Evolutionary conservation across 352 stramenopile genomes (phyloP).

Genomic region (Pythium biforme): DNA sequence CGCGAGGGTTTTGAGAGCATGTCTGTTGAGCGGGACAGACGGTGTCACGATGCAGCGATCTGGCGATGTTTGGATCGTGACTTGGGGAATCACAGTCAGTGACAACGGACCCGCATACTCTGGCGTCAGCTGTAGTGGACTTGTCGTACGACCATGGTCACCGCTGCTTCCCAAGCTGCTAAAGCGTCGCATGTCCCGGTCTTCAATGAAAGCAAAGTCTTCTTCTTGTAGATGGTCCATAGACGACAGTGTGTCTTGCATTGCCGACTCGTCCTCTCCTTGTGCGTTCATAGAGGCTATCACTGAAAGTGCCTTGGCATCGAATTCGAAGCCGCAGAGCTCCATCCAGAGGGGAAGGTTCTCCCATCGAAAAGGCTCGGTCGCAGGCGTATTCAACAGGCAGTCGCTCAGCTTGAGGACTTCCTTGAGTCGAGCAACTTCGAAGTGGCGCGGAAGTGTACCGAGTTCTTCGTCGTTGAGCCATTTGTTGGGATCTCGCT

Average conservation of each 20-base stretch:
- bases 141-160: slow-evolving; percentile 35
- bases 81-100: slow-evolving; percentile 60
- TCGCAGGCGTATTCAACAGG: slow-evolving; percentile 37
- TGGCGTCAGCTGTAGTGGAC: slow-evolving; percentile 44
- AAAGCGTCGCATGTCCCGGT: slow-evolving; percentile 57
- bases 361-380: slow-evolving; percentile 40
- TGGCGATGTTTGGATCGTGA: slow-evolving; percentile 38
- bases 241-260: neutral
- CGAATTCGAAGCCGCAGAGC: slow-evolving; percentile 71
- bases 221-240: slow-evolving; percentile 49
- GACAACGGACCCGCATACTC: slow-evolving; percentile 43
- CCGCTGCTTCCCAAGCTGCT: slow-evolving; percentile 62
- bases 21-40: slow-evolving; percentile 64
- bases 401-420: slow-evolving; percentile 66
- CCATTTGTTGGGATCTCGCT: slow-evolving; percentile 76
- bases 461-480: slow-evolving; percentile 70
- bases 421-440: slow-evolving; percentile 63
- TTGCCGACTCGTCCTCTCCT: slow-evolving; percentile 6
- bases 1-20: slow-evolving; percentile 55
- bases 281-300: neutral
- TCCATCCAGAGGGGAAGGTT: slow-evolving; percentile 61
- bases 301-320: slow-evolving; percentile 24
- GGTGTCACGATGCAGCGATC: slow-evolving; percentile 56
- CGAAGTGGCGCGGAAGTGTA: slow-evolving; percentile 72
- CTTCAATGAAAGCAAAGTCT: slow-evolving; percentile 81